Conservation (phyloP, 176 grass and related monocot genomes). For the Neostapfia colusana region DNA sequence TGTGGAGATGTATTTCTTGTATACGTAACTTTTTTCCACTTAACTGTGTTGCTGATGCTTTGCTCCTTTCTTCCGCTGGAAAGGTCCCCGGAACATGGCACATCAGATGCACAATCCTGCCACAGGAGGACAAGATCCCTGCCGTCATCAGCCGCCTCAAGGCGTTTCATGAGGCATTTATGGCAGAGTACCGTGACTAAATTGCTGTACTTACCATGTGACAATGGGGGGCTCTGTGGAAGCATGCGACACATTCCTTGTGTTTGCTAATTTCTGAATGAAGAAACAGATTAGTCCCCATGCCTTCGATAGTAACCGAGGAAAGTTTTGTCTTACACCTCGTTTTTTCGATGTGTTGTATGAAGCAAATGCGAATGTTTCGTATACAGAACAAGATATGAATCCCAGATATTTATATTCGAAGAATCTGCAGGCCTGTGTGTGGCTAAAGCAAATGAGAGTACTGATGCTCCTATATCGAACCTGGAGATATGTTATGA, state of each 20-base stretch:
- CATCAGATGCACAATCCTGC: constrained; percentile 94
- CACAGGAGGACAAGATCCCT: constrained; percentile 94
- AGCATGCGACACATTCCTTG: not conserved
- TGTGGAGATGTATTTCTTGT: not conserved
- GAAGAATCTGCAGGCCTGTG: not conserved
- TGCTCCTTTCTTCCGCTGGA: not conserved
- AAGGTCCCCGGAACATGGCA: constrained; percentile 97
- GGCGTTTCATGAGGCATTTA: constrained; percentile 83
- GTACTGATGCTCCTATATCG: not conserved
- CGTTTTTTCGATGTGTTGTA: too few relatives aligned
- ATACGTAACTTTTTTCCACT: not conserved
- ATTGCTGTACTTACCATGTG: not conserved
- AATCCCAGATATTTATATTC: not conserved
- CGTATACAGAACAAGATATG: not conserved
- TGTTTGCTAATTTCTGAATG: constrained; percentile 27
- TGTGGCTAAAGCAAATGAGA: not conserved
- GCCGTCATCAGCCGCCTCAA: constrained; percentile 66
- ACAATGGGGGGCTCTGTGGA: constrained; percentile 1
- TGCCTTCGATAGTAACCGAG: constrained; percentile 15
- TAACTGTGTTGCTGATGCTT: constrained; percentile 5
- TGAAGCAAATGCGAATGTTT: not conserved
- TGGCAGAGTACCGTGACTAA: constrained; percentile 67
- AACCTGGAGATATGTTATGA: not conserved
- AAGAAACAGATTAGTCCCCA: not conserved
- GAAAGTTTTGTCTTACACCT: not conserved